Percentiles rank a stretch among this genome's conserved stretches.
Conservation (phyloP, 2,329 filamentous ascomycete species). For the Exserohilum turcica region DNA sequence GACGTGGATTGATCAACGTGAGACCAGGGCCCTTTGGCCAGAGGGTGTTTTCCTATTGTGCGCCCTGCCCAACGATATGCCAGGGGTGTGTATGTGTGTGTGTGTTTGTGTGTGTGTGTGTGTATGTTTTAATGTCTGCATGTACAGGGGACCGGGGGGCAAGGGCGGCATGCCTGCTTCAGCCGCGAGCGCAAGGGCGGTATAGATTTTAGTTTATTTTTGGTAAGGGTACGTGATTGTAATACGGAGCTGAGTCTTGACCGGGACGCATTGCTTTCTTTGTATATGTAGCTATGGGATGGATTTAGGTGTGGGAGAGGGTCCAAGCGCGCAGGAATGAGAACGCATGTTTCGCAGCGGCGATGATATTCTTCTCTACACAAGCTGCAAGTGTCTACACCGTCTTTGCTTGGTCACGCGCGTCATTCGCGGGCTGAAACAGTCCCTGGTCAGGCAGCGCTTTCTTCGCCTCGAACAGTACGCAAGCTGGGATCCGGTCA, state of each 20-base stretch:
- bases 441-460: neutral
- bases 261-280: constrained; percentile 1
- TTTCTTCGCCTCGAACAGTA: neutral
- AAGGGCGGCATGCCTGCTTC: constrained; percentile 16
- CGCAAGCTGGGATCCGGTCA: no score
- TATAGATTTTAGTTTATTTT: constrained; percentile 9
- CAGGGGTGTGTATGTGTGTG: constrained; percentile 25
- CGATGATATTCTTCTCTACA: no score
- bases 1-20: constrained; percentile 32
- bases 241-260: constrained; percentile 15
- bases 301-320: neutral
- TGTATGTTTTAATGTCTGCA: constrained; percentile 28
- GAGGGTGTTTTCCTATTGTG: constrained; percentile 13
- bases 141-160: constrained; percentile 26
- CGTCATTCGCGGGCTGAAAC: constrained; percentile 7
- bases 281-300: neutral
- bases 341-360: constrained; percentile 4
- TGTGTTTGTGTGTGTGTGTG: no score
- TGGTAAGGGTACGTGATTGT: constrained; percentile 23
- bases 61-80: constrained; percentile 25
- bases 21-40: neutral
- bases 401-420: constrained; percentile 9
- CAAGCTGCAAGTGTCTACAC: no score
- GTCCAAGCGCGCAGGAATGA: constrained; percentile 5
- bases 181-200: constrained; percentile 23